phyloP scores from a whole-genome alignment of 2,329 filamentous ascomycete genomes.

The Fusarium sambucinum region DNA sequence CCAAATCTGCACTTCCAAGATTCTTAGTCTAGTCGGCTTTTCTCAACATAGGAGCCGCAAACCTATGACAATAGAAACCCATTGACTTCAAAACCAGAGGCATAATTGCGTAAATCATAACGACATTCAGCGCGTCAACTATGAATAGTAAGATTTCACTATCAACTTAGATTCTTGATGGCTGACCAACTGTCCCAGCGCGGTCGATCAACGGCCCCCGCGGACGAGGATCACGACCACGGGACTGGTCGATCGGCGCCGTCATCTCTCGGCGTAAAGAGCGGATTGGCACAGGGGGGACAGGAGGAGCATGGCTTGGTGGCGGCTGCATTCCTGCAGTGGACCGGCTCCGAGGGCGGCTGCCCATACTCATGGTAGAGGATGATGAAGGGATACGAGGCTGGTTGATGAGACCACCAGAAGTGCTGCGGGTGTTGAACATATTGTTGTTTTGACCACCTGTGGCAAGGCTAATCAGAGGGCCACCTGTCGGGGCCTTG shows the following conservation, averaged over 20 bases:
- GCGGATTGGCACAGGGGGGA: constrained; percentile 48
- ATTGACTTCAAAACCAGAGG: constrained; percentile 24
- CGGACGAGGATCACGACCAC: constrained; percentile 46
- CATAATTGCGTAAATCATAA: constrained; percentile 43
- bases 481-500: constrained; percentile 55
- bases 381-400: constrained; percentile 32
- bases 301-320: constrained; percentile 37
- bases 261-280: constrained; percentile 47
- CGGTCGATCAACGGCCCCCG: constrained; percentile 51
- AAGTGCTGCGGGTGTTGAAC: constrained; percentile 23
- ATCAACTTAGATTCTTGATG: constrained; percentile 31
- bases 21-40: neutral
- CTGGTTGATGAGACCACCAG: constrained; percentile 41
- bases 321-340: constrained; percentile 36
- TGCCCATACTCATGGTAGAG: constrained; percentile 24
- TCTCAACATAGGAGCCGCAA: neutral
- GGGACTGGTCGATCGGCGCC: constrained; percentile 35
- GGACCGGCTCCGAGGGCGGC: constrained; percentile 47
- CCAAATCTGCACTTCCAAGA: neutral
- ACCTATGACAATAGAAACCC: neutral
- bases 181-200: constrained; percentile 43
- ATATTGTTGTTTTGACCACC: constrained; percentile 40
- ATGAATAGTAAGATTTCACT: neutral
- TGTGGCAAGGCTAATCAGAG: constrained; percentile 62
- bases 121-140: constrained; percentile 1